Evolutionary conservation across 805 yeast species (phyloP).

Genomic region (Debaryomyces maramus): DNA sequence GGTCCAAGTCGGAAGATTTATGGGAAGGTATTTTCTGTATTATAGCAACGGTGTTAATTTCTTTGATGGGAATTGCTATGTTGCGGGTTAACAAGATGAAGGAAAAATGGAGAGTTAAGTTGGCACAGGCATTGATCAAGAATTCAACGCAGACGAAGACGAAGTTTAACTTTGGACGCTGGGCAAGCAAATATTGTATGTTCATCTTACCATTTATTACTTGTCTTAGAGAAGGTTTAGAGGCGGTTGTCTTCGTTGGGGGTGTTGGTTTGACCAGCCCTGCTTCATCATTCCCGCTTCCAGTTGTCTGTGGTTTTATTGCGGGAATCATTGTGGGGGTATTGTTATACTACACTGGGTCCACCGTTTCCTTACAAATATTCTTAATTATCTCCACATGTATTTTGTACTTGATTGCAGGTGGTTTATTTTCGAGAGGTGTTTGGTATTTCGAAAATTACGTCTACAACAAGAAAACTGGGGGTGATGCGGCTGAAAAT

Average conservation of each 20-base stretch:
- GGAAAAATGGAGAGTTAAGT: conserved; percentile 94
- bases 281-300: conserved; percentile 77
- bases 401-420: conserved; percentile 83
- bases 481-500: conserved; percentile 92
- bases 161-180: conserved; percentile 40
- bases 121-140: conserved; percentile 78
- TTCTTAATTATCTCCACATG: conserved; percentile 87
- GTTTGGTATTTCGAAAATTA: conserved; percentile 85
- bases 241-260: conserved; percentile 47
- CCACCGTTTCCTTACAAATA: conserved; percentile 77
- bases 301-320: conserved; percentile 83
- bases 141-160: conserved; percentile 50
- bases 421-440: conserved; percentile 92
- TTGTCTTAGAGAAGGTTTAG: conserved; percentile 89
- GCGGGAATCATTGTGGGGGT: conserved; percentile 77
- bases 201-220: conserved; percentile 88
- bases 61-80: conserved; percentile 96
- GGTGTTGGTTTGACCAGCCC: conserved; percentile 41
- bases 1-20: conserved; percentile 84
- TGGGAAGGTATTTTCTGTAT: conserved; percentile 97
- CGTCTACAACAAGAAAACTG: conserved; percentile 62
- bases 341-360: conserved; percentile 77
- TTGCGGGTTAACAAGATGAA: conserved; percentile 94
- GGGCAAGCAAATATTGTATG: conserved; percentile 73
- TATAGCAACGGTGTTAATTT: conserved; percentile 85